Conservation (phyloP, 176 grass and related monocot species). For the Puya raimondii region DNA sequence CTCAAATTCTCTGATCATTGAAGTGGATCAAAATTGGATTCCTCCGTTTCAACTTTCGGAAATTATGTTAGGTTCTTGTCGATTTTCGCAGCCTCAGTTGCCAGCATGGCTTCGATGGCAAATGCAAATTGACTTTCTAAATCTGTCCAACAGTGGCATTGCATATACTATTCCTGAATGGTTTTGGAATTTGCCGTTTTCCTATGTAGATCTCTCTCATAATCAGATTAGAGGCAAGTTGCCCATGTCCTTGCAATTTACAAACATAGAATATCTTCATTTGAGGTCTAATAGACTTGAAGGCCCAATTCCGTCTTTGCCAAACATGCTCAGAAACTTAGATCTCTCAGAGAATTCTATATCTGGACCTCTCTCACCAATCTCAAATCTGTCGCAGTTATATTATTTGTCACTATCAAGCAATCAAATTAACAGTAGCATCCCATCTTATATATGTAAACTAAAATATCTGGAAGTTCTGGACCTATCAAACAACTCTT, state of each 20-base stretch:
- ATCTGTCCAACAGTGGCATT: slow-evolving; percentile 11
- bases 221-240: not conserved
- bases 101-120: slow-evolving; percentile 24
- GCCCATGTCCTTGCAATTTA: not conserved
- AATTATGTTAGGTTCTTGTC: not conserved
- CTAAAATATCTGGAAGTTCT: not conserved
- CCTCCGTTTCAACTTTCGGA: not conserved
- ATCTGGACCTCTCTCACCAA: no score
- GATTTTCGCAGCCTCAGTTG: slow-evolving; percentile 12
- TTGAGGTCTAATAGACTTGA: not conserved
- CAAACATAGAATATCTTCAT: not conserved
- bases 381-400: not conserved
- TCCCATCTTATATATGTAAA: not conserved
- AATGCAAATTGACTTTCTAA: not conserved
- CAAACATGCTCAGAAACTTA: not conserved
- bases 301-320: not conserved
- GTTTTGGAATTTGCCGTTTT: slow-evolving; percentile 25
- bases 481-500: slow-evolving; percentile 7
- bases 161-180: slow-evolving; percentile 14
- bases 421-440: slow-evolving; percentile 1
- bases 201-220: not conserved
- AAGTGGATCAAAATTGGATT: not conserved
- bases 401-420: not conserved
- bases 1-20: slow-evolving; percentile 1
- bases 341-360: not conserved